phyloP scores from a whole-genome alignment of 495 filamentous ascomycete genomes.

The Lentithecium fluviatile region DNA sequence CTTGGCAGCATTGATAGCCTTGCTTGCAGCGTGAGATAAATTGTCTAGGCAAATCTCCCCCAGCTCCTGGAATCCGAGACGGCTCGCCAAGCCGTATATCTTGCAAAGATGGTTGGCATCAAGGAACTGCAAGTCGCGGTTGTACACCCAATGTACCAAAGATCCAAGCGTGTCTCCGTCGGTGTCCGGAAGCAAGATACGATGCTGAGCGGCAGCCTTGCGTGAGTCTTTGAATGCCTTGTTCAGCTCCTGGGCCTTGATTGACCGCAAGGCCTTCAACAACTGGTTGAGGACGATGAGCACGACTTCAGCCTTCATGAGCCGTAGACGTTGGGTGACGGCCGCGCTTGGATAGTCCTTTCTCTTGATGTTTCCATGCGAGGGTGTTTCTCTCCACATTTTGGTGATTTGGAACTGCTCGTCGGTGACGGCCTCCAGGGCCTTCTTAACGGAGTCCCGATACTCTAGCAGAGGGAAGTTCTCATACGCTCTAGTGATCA shows the following conservation, averaged over 20 bases:
- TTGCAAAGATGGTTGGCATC: constrained; percentile 9
- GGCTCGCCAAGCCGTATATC: constrained; percentile 2
- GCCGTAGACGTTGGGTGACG: background rate
- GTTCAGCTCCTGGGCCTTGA: background rate
- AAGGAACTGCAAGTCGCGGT: background rate
- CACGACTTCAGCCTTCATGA: background rate
- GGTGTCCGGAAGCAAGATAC: constrained; percentile 1
- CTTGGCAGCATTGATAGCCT: constrained; percentile 3
- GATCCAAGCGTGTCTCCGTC: background rate
- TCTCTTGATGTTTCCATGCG: background rate
- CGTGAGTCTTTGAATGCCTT: background rate
- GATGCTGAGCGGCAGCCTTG: constrained; percentile 16
- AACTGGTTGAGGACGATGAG: background rate
- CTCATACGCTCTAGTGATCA: background rate
- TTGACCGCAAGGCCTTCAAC: background rate
- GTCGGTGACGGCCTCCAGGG: background rate
- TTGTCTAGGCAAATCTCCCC: background rate
- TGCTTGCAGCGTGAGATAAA: background rate
- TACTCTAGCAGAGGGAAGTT: background rate
- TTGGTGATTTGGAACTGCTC: background rate
- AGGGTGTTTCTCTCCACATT: background rate
- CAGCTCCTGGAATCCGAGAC: constrained; percentile 8
- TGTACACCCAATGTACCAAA: constrained; percentile 14
- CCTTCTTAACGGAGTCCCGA: background rate
- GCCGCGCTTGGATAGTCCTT: background rate